These are phyloP conservation scores for Aspergillaceae sp. DNA, from an alignment of 2,329 filamentous ascomycete genomes.

Conservation along the genomic window DNA sequence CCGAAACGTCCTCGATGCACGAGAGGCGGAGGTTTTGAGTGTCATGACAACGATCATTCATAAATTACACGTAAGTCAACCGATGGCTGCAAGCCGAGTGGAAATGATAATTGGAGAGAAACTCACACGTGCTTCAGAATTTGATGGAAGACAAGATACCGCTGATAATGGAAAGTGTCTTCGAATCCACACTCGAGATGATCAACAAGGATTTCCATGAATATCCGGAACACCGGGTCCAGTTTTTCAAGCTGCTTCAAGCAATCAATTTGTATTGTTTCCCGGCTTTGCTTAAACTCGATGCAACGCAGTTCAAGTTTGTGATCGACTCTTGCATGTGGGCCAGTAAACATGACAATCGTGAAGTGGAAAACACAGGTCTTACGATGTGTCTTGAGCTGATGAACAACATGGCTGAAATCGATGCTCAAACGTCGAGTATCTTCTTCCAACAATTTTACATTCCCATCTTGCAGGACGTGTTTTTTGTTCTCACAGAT, in stretches of 20 bases:
- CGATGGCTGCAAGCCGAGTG: not conserved
- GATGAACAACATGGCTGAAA: constrained; percentile 94
- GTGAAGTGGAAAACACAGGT: constrained; percentile 90
- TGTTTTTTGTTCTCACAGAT: constrained; percentile 96
- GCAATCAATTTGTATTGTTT: constrained; percentile 98
- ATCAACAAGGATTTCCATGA: constrained; percentile 99
- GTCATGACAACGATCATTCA: constrained; percentile 97
- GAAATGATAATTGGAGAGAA: constrained; percentile 2
- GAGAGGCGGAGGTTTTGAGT: constrained; percentile 92
- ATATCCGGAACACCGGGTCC: constrained; percentile 96
- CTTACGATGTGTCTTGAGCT: constrained; percentile 97
- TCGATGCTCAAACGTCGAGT: constrained; percentile 75
- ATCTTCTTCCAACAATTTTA: constrained; percentile 99
- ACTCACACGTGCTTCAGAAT: constrained; percentile 42
- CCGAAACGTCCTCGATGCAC: constrained; percentile 88
- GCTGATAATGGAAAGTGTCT: constrained; percentile 95
- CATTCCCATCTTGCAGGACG: constrained; percentile 87
- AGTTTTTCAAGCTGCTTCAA: constrained; percentile 95
- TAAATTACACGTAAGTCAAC: constrained; percentile 75
- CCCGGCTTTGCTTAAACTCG: constrained; percentile 84
- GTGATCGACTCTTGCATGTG: constrained; percentile 99
- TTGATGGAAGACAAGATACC: constrained; percentile 98
- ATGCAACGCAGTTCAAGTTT: constrained; percentile 96
- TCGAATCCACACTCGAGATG: constrained; percentile 97
- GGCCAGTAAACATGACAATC: constrained; percentile 99